A percentile compares a stretch with the other conserved stretches of the same genome.
These are phyloP conservation scores for Tricharina praecox DNA, from an alignment of 495 filamentous ascomycete genomes.

Conservation along the genomic window DNA sequence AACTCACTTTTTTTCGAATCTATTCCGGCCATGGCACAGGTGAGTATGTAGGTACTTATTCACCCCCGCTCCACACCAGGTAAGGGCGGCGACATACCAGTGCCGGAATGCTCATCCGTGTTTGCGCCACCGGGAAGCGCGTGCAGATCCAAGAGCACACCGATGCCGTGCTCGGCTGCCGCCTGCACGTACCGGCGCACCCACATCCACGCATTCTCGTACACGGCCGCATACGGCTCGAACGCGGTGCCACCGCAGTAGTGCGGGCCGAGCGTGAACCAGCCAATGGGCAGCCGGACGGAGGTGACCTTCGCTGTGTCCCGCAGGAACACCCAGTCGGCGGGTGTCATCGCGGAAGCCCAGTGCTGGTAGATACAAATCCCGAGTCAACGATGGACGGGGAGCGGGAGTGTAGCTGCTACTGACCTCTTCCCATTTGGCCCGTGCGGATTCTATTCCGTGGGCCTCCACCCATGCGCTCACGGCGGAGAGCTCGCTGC, in stretches of 20 bases:
- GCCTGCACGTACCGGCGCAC: conserved; percentile 30
- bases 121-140: conserved; percentile 40
- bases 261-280: conserved; percentile 34
- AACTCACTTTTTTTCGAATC: conserved; percentile 28
- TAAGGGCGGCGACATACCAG: conserved; percentile 21
- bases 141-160: conserved; percentile 39
- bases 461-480: conserved; percentile 28
- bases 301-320: conserved; percentile 33
- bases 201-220: conserved; percentile 34
- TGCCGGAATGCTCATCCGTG: conserved; percentile 34
- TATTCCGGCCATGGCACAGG: background rate
- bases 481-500: conserved; percentile 35
- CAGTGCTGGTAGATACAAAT: conserved; percentile 31
- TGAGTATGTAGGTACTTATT: no score
- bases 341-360: conserved; percentile 31
- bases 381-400: background rate
- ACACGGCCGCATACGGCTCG: conserved; percentile 30
- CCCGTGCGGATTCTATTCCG: conserved; percentile 32
- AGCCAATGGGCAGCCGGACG: conserved; percentile 41
- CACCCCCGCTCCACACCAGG: background rate
- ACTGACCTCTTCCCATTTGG: conserved; percentile 31
- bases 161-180: conserved; percentile 32
- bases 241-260: conserved; percentile 37
- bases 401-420: background rate
- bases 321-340: conserved; percentile 33